phyloP scores from a whole-genome alignment of 176 grass and related monocot genomes.

The Dendrocalamus sinicus region DNA sequence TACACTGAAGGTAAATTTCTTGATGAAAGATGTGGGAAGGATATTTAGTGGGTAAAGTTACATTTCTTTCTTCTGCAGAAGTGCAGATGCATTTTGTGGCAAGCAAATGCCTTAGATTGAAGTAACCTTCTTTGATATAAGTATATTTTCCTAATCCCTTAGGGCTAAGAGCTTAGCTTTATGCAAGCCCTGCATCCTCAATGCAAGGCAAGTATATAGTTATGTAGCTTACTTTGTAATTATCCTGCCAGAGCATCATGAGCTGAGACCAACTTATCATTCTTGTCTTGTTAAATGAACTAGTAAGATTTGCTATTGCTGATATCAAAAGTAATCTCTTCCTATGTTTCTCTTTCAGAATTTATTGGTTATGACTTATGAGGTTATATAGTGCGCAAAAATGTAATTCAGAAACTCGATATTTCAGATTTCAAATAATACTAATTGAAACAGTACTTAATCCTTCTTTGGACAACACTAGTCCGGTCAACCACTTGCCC shows the following conservation, averaged over 20 bases:
- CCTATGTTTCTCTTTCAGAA: no score
- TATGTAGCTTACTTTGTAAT: constrained; percentile 24
- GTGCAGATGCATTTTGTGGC: no score
- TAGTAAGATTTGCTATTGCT: constrained; percentile 13
- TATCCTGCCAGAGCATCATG: constrained; percentile 17
- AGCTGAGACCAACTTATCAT: constrained; percentile 6
- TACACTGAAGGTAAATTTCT: no score
- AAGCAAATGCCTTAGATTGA: no score
- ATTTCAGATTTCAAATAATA: neutral
- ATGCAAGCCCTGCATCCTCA: constrained; percentile 2
- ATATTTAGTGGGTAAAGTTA: no score
- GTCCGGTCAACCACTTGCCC: neutral
- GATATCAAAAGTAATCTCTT: constrained; percentile 1
- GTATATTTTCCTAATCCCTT: no score
- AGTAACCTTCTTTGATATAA: no score
- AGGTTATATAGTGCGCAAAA: neutral
- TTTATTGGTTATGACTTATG: neutral
- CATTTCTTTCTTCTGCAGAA: no score
- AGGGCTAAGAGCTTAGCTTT: neutral
- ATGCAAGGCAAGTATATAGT: neutral
- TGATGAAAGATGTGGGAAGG: no score
- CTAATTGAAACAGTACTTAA: neutral
- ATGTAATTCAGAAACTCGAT: neutral
- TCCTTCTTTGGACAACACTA: neutral
- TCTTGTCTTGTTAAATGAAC: constrained; percentile 13